Conservation (phyloP, 1,284 basidiomycete species). For the Trametes polyzona region DNA sequence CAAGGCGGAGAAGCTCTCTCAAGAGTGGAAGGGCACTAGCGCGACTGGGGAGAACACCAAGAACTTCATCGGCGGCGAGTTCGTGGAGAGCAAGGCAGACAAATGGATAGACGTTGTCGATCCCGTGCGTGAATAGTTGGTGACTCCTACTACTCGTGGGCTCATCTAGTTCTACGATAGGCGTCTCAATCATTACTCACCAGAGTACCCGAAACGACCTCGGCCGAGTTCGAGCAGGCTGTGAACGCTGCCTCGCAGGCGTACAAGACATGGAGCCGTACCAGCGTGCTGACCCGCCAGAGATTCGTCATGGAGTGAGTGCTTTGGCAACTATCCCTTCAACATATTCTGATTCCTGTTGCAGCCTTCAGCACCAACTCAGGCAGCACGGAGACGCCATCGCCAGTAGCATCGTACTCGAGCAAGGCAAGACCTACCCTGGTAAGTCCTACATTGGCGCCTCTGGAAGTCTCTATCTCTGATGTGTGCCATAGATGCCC, state of each 20-base stretch:
- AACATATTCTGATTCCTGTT: background rate
- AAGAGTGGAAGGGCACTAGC: slow-evolving; percentile 85
- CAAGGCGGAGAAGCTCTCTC: slow-evolving; percentile 68
- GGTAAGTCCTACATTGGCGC: slow-evolving; percentile 49
- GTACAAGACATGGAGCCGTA: slow-evolving; percentile 88
- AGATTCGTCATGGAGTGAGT: slow-evolving; percentile 85
- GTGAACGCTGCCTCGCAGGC: slow-evolving; percentile 87
- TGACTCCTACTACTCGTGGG: background rate
- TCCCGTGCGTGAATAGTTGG: slow-evolving; percentile 60
- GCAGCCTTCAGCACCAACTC: slow-evolving; percentile 79
- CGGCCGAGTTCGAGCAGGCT: slow-evolving; percentile 84
- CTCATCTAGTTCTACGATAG: slow-evolving; percentile 40
- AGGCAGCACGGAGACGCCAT: slow-evolving; percentile 80
- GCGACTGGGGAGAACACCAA: slow-evolving; percentile 83
- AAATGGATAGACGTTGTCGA: slow-evolving; percentile 88
- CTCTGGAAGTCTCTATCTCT: background rate
- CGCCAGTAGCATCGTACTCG: slow-evolving; percentile 79
- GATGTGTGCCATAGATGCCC: slow-evolving; percentile 68
- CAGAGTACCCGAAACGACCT: slow-evolving; percentile 88
- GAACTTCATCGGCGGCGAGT: slow-evolving; percentile 90
- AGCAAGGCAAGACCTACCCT: slow-evolving; percentile 89
- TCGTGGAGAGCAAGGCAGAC: slow-evolving; percentile 77
- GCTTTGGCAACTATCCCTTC: background rate
- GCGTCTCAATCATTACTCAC: slow-evolving; percentile 90
- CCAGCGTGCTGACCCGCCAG: slow-evolving; percentile 87